phyloP scores from a whole-genome alignment of 1,284 basidiomycete genomes.

The Tremellales sp. region DNA sequence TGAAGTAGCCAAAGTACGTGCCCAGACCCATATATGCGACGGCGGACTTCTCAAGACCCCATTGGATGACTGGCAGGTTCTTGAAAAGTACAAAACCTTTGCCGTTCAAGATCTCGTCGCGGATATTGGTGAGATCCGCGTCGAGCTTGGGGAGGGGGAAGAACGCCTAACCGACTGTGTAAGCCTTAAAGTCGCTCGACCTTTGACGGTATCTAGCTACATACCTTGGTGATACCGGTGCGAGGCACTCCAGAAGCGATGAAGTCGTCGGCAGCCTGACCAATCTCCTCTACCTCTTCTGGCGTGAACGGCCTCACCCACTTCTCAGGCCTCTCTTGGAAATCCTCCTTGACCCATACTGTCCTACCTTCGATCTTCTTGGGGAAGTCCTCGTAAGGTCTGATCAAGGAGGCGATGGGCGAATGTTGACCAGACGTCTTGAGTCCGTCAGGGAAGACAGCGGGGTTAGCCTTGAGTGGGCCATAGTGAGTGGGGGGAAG shows the following conservation, averaged over 20 bases:
- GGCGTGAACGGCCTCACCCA: constrained; percentile 33
- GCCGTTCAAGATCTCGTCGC: constrained; percentile 29
- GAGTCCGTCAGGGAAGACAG: not conserved
- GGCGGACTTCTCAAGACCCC: constrained; percentile 42
- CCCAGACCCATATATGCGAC: constrained; percentile 48
- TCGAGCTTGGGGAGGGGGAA: constrained; percentile 21
- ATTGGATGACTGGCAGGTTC: constrained; percentile 44
- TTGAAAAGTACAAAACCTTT: constrained; percentile 49
- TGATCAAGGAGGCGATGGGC: constrained; percentile 10
- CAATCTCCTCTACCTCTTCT: constrained; percentile 25
- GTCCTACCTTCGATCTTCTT: constrained; percentile 39
- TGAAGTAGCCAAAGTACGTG: constrained; percentile 41
- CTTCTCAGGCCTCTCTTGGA: constrained; percentile 13
- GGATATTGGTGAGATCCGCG: constrained; percentile 20
- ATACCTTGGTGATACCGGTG: constrained; percentile 28
- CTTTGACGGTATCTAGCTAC: too few species aligned
- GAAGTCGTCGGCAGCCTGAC: constrained; percentile 27
- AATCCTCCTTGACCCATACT: constrained; percentile 34
- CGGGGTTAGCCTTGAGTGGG: not conserved
- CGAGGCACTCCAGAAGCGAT: constrained; percentile 21
- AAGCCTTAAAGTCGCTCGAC: too few species aligned
- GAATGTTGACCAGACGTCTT: constrained; percentile 7
- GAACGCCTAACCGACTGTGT: constrained; percentile 17
- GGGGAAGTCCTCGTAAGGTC: constrained; percentile 42
- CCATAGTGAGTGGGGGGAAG: not conserved